Evolutionary conservation across 768 basidiomycete species (phyloP).

Genomic region (Macrolepiota albuminosa): DNA sequence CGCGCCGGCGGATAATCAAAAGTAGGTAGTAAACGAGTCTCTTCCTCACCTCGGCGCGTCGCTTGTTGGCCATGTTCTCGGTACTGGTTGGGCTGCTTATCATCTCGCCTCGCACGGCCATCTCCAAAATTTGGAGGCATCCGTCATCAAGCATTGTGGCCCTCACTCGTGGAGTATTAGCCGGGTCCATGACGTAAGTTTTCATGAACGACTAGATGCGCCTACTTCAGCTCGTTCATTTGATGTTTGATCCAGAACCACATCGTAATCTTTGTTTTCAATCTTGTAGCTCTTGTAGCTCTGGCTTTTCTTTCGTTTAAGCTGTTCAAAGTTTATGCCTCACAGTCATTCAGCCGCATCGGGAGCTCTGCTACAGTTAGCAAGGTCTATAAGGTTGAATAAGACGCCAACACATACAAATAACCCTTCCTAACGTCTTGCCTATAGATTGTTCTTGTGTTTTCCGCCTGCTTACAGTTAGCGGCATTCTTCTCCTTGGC

Average conservation of each 20-base stretch:
- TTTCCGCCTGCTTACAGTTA: slow-evolving; percentile 45
- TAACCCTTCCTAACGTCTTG: background rate
- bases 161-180: slow-evolving; percentile 38
- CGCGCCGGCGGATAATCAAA: background rate
- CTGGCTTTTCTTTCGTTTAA: slow-evolving; percentile 34
- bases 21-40: slow-evolving; percentile 45
- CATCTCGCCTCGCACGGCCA: slow-evolving; percentile 29
- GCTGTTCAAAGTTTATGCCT: slow-evolving; percentile 43
- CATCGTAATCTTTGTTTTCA: slow-evolving; percentile 38
- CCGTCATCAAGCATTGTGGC: slow-evolving; percentile 34
- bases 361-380: slow-evolving; percentile 41
- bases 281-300: slow-evolving; percentile 30
- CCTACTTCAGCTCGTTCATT: background rate
- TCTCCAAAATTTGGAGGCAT: slow-evolving; percentile 27
- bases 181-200: slow-evolving; percentile 28
- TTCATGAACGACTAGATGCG: background rate
- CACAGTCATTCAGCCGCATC: slow-evolving; percentile 42
- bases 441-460: slow-evolving; percentile 41
- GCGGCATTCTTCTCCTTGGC: slow-evolving; percentile 45
- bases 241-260: slow-evolving; percentile 10
- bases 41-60: slow-evolving; percentile 47
- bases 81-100: slow-evolving; percentile 43
- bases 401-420: background rate
- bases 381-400: slow-evolving; percentile 41
- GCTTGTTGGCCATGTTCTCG: slow-evolving; percentile 40